A percentile compares a stretch with the other conserved stretches of the same genome.
These are phyloP conservation scores for Naganishia liquefaciens DNA, from an alignment of 1,284 basidiomycete genomes.

Conservation along the genomic window DNA sequence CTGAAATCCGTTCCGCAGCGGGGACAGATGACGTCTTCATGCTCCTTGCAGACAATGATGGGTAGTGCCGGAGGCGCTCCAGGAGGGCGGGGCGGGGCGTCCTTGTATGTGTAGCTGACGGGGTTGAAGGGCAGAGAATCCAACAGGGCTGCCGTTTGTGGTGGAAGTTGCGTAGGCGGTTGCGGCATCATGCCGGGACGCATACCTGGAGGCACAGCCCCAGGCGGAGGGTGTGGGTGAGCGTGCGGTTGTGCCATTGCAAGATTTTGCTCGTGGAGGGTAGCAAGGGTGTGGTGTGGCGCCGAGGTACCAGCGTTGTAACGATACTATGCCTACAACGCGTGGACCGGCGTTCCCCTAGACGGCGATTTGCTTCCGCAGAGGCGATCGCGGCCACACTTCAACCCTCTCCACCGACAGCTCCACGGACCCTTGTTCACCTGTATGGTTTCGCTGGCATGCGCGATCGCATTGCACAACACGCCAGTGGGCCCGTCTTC, in stretches of 20 bases:
- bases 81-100: slow-evolving; percentile 30
- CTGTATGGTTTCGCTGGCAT: no score
- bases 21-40: slow-evolving; percentile 34
- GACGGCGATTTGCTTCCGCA: background rate
- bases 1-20: slow-evolving; percentile 31
- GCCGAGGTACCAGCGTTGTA: no score
- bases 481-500: no score
- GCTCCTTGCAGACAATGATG: slow-evolving; percentile 33
- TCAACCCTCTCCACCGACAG: background rate
- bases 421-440: no score
- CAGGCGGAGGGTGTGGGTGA: slow-evolving; percentile 32
- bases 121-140: slow-evolving; percentile 32
- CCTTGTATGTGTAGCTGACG: slow-evolving; percentile 30
- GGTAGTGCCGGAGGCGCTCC: slow-evolving; percentile 31
- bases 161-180: slow-evolving; percentile 31
- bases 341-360: background rate
- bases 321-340: background rate
- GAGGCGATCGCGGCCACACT: background rate
- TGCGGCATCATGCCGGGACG: slow-evolving; percentile 32
- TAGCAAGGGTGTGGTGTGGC: background rate
- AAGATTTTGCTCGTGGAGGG: background rate
- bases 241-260: slow-evolving; percentile 30
- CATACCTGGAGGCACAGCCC: slow-evolving; percentile 20
- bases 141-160: slow-evolving; percentile 33
- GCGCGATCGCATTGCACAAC: no score